Evolutionary conservation across 108 stramenopile species (phyloP), one percentile per base, ranked within the genome.

Genomic region (Cyclotella baltica): DNA sequence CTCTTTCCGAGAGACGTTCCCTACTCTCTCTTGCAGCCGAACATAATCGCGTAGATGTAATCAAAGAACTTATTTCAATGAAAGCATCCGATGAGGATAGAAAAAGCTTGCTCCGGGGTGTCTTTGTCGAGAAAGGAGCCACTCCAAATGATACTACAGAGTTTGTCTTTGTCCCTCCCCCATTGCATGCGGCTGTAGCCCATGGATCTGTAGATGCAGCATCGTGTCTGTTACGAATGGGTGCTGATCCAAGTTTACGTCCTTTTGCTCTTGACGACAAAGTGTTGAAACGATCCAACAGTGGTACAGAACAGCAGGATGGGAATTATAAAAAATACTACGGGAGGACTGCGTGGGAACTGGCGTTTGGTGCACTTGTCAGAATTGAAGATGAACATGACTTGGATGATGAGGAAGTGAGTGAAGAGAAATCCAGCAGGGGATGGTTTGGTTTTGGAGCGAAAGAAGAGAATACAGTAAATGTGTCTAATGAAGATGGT

Each of bases 1-100:
- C 93, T 10, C 61, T 91, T 15, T 76, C 77, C 59, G 94, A 95
- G 52, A 85, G 92, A 67, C 90, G 86, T 31, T 89, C 90, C 30
- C 79, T 95, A 9, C 72, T 95, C 2, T 70, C 88, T 27, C 81
- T 95, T n/a, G 94, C 94, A 4, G 92, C 91, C 6, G 92, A 95
- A 72, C 94, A 95, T 65, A 92, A 95, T 81, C 89, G 94, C 15
- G 92, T 93, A 19, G 94, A 95, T 68, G 92, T 95, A 70, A 75
- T 95, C 23, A 84, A 95, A 61, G 75, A 85, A 29, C 80, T 95
- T 1, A 47, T 95, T 20, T 38, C 38, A 61, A 70, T 62, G 67
- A 33, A 29, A n/a, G 30, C 43, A 1, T 20, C 67, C 9, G 52
- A 43, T n/a, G 19, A 10, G 29, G 37, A 57, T 30, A 52, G 34